Base-by-base conservation (phyloP, 352 stramenopile species). In the Phytopythium vexans region DNA sequence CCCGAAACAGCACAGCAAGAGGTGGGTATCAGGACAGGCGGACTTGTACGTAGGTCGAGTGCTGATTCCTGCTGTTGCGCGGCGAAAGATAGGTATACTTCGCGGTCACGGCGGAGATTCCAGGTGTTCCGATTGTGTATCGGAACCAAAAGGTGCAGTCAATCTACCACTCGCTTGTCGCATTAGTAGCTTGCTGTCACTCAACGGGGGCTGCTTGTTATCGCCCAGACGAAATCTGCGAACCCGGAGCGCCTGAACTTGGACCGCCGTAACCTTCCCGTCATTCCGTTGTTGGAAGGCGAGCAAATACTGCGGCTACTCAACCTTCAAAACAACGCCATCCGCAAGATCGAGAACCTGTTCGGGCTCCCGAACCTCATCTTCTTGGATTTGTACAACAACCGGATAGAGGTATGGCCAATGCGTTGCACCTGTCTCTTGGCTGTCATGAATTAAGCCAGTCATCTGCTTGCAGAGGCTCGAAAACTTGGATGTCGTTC, bases 381-480 rank as follows among this genome's bases (percentile, higher is more conserved):
- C 35, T 97, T 97, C 42, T 60, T 97, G 0, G 89, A 97, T 40
- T 66, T 97, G 11, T 97, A 97, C 72, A 96, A 97, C 63, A 97
- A 97, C 61, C 66, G 82, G 8, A 88, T 97, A 21, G 82, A 92
- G 64, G 74, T 88, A 69, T 33, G 10, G 7, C 33, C 9, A 15
- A 49, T 10, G 12, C 39, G 10, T 53, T 39, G 21, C 1, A 4
- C n/a, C 8, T n/a, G 32, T 14, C 27, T 37, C 7, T 47, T 12
- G 36, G 8, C 16, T 45, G 14, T 11, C 6, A 8, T 36, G 8
- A 5, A 11, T 48, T 8, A 27, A 1, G 1, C 36, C 49, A 10
- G 4, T 14, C 52, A 11, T 58, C 11, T 50, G 10, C 35, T 8
- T 15, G 7, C 48, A 92, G 79, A 77, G 69, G 70, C 75, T 93